Conservation (phyloP, 2,329 filamentous ascomycete genomes). For the Coniochaeta sp. region DNA sequence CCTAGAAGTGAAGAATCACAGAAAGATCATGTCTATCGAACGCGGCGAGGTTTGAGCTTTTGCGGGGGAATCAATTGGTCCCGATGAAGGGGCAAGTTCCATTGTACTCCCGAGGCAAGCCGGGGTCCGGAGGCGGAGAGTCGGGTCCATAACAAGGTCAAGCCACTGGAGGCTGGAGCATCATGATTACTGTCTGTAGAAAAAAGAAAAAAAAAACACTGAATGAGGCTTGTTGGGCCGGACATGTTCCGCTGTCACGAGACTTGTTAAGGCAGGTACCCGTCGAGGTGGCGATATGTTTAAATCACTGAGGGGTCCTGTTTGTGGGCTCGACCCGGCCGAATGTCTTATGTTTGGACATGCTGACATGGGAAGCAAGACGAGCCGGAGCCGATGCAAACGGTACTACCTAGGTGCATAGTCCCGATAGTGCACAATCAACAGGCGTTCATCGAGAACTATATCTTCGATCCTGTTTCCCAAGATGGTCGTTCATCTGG, state of each 20-base stretch:
- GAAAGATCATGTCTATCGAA: not conserved
- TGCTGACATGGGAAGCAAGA: too few relatives aligned
- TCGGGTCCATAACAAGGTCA: not conserved
- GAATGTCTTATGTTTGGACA: too few relatives aligned
- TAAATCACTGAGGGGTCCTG: not conserved
- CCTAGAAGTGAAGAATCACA: not conserved
- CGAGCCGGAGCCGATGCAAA: too few relatives aligned
- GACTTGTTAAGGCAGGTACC: conserved; percentile 1
- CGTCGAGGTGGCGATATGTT: not conserved
- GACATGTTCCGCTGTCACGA: not conserved
- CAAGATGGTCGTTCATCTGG: too few relatives aligned
- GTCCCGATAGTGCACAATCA: too few relatives aligned
- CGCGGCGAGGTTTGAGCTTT: not conserved
- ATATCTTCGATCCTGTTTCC: too few relatives aligned
- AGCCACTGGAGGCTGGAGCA: not conserved
- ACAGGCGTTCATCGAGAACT: too few relatives aligned
- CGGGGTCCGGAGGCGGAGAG: not conserved
- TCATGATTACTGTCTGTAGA: too few relatives aligned
- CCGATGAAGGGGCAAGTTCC: not conserved
- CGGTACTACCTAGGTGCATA: too few relatives aligned
- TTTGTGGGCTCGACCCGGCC: not conserved
- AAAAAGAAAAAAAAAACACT: not conserved
- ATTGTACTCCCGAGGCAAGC: not conserved
- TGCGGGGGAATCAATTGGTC: not conserved
- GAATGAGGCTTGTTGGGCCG: not conserved